Evolutionary conservation across 176 grass and related monocot genomes (phyloP), one percentile per base, ranked within the genome.

Genomic region (Carex parvula): DNA sequence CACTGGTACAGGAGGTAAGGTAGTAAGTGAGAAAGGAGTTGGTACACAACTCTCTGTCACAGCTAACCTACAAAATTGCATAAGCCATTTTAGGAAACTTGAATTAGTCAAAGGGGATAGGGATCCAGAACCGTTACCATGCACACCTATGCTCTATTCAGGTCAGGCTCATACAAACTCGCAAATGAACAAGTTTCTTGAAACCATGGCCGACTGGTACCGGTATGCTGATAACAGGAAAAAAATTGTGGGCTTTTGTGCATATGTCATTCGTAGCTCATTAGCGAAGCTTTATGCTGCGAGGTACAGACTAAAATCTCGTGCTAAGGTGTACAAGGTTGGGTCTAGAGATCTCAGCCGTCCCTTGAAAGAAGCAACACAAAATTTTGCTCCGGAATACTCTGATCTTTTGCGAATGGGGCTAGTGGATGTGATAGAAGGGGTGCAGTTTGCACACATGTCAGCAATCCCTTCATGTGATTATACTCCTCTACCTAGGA

Each of bases 111-210:
- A 99, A 48, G 93, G 96, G 39, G 93, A 99, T 63, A 89, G 85
- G 37, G 96, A 94, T 89, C 96, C 93, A 32, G 93, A 93, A 85
- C 93, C 91, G 58, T 69, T 95, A 79, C 93, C 91, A 0, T 95
- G 93, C 84, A 89, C 84, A 44, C 88, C 96, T 16, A 93, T 98
- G 91, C 32, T 98, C 46, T 98, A 98, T 79, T 90, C 95, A 57
- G 92, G 92, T 8, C 95, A 98, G 85, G 95, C 92, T 0, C 92
- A 98, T 84, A 98, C 95, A 69, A 98, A 98, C 70, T 98, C 92
- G 55, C 92, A 98, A 87, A 93, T 98, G 95, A 98, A 98, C 84
- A 98, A 98, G 79, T 98, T 98, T 84, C 92, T 95, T 18, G 91
- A 95, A 85, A 95, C 96, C 86, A 98, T 98, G 86, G 92, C 89